phyloP scores from a whole-genome alignment of 352 stramenopile genomes.

The Phytopythium delawarense region DNA sequence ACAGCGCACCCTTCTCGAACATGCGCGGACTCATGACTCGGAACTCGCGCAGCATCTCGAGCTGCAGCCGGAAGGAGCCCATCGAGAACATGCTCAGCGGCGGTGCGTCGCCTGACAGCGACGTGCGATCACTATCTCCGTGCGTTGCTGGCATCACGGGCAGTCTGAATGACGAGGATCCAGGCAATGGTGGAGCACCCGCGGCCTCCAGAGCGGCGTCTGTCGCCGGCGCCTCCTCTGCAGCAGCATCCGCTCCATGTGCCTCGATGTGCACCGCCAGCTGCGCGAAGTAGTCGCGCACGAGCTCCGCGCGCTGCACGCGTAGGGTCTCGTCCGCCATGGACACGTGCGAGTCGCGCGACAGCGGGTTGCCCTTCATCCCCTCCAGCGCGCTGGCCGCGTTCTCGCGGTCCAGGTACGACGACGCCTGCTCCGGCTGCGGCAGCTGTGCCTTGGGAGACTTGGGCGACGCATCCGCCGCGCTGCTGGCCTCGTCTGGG shows the following conservation, averaged over 20 bases:
- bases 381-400: slow-evolving; percentile 27
- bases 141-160: neutral
- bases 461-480: neutral
- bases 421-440: slow-evolving; percentile 2
- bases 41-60: slow-evolving; percentile 66
- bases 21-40: slow-evolving; percentile 29
- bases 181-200: too few relatives aligned
- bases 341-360: slow-evolving; percentile 31
- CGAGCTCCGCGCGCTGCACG: slow-evolving; percentile 30
- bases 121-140: neutral
- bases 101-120: slow-evolving; percentile 17
- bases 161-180: neutral
- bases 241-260: neutral
- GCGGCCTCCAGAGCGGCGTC: neutral
- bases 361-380: slow-evolving; percentile 36
- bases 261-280: slow-evolving; percentile 14
- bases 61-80: slow-evolving; percentile 53
- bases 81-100: slow-evolving; percentile 41
- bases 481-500: neutral
- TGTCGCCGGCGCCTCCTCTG: neutral
- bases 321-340: slow-evolving; percentile 29
- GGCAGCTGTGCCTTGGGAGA: neutral
- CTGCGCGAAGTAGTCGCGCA: slow-evolving; percentile 37
- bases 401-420: slow-evolving; percentile 17
- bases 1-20: slow-evolving; percentile 47